Conservation (phyloP, 345 rosid genomes). For the Syzygium aqueum region DNA sequence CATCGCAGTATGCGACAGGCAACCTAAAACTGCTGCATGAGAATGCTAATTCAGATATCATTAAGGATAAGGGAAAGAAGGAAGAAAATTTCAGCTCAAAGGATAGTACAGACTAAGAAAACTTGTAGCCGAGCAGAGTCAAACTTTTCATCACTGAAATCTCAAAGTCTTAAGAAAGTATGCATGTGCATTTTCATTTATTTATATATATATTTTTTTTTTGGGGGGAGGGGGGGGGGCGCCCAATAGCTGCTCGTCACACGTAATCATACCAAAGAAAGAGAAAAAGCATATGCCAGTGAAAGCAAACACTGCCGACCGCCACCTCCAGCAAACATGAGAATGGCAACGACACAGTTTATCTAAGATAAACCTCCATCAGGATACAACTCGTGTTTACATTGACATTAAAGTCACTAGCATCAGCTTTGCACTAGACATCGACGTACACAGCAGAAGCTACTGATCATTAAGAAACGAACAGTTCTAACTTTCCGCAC, state of each 20-base stretch:
- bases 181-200: neutral
- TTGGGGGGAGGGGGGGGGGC: too few relatives aligned
- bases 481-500: neutral
- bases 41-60: conserved; percentile 2
- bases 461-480: neutral
- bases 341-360: neutral
- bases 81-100: neutral
- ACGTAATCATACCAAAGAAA: neutral
- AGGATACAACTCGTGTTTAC: neutral
- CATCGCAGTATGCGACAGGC: conserved; percentile 83
- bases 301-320: neutral
- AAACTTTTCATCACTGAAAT: neutral
- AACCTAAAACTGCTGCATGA: conserved; percentile 40
- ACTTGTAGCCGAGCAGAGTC: neutral
- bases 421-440: neutral
- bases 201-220: too few relatives aligned
- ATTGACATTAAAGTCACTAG: neutral
- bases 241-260: neutral
- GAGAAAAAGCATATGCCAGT: neutral
- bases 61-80: neutral
- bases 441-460: neutral
- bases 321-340: neutral
- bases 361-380: neutral
- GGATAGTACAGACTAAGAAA: neutral
- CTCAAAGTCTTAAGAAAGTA: neutral